Base-by-base conservation (phyloP, 2,329 filamentous ascomycete genomes). In the Zymoseptoria tritici region DNA sequence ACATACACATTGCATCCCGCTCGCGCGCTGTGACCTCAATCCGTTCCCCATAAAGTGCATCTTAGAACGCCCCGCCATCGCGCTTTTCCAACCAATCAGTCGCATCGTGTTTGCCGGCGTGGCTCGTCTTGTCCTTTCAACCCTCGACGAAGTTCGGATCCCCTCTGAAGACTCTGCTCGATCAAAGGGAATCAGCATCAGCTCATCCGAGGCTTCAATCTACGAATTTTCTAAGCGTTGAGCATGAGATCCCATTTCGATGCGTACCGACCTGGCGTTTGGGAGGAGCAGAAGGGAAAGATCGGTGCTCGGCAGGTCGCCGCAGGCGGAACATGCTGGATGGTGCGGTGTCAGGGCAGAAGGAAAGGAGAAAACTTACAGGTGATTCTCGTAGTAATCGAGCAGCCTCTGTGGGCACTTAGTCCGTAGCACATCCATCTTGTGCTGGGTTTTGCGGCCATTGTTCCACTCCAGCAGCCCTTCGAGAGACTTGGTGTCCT, bases 401-500 rank as follows among this genome's bases (percentile, higher is more conserved):
- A 75, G 67, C 54, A 75, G 58, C 58, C 87, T 89, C 70, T 93
- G 89, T 0, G 90, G 90, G 66, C 88, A 91, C 66, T 90, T 86
- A 68, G 85, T 81, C 68, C 92, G 89, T 7, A 91, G 81, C 13
- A 86, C 80, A 20, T 79, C 73, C 16, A 89, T 84, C 9, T 84
- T 80, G 68, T 93, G 89, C 69, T 89, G 85, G 0, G 88, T 89
- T 77, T 90, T 91, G 54, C 83, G 79, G 8, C 85, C 85, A 61
- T 87, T 85, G 67, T 85, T 86, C 89, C 90, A 93, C 11, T 84
- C 83, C 31, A 92, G 75, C 66, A 87, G 90, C 0, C 88, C 88
- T 31, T 85, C 80, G 13, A 90, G 77, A 60, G 80, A 82, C 3
- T 76, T 78, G 24, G 81, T 77, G 29, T 66, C 62, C 55, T 63